Base-by-base conservation (phyloP, 768 basidiomycete species). In the Auriscalpium orientale region DNA sequence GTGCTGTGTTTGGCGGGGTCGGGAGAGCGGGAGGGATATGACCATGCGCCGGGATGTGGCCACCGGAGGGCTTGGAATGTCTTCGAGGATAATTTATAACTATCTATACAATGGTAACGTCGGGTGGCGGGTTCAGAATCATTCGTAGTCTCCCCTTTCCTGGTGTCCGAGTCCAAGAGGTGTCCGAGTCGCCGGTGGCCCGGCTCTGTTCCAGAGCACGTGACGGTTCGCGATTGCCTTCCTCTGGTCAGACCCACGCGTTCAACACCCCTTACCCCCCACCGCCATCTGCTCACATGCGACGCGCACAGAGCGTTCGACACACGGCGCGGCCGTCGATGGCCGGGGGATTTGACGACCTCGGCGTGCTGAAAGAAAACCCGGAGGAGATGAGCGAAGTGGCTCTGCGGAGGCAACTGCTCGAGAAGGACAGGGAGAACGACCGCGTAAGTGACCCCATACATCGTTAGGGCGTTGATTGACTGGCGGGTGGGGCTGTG, bases 1-100 rank as follows among this genome's bases (percentile, higher is more conserved):
- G 59, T 67, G 8, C 48, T 79, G 46, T 78, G 76, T 58, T 67
- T 78, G 28, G 75, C 71, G 2, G 77, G 76, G 2, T 53, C 64
- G 21, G 57, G 40, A n/a, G 38, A 43, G 16, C 56, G 57, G 18
- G 57, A 59, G 37, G 66, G 46, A n/a, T 20, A 59, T 44, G 48
- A 55, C 8, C 77, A 78, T 58, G 53, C 60, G 28, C 64, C 67
- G 7, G 68, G 70, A 8, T 79, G 78, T 51, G 70, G 70, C 8
- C 77, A 77, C 59, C 60, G 55, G n/a, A 54, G 63, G 51, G 71
- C 65, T 18, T 64, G 69, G 61, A 53, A 62, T n/a, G 59, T 70
- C 8, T 74, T 68, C 69, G 62, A 62, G 54, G 75, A 76, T 60
- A 62, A 61, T 21, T 51, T 67, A 10, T 67, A 60, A 46, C n/a